A percentile compares a stretch with the other conserved stretches of the same genome.
Evolutionary conservation across 306 rosid genomes (phyloP).

Genomic region (Oemleria cerasiformis): DNA sequence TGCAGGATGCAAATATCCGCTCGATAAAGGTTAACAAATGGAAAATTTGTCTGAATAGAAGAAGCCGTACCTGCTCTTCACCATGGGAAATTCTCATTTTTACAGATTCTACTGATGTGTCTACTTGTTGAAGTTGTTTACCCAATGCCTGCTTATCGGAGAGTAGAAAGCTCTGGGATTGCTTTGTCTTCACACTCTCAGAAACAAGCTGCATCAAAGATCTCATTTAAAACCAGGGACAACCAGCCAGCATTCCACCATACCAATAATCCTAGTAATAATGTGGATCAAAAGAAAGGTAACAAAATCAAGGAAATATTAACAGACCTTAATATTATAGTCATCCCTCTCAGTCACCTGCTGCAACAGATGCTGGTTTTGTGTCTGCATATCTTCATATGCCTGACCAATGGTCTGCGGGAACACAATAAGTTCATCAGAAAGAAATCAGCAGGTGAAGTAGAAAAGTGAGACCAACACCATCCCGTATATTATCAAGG

Average conservation of each 20-base stretch:
- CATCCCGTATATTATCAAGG: not conserved
- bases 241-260: constrained; percentile 18
- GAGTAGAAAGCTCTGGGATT: constrained; percentile 51
- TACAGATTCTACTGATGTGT: constrained; percentile 50
- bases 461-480: constrained; percentile 7
- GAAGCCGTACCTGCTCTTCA: constrained; percentile 68
- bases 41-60: not conserved
- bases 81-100: constrained; percentile 50
- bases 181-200: constrained; percentile 89
- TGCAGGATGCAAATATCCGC: constrained; percentile 40
- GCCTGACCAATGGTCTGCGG: constrained; percentile 96
- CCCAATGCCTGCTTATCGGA: constrained; percentile 76
- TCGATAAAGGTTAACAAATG: constrained; percentile 11
- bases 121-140: constrained; percentile 72
- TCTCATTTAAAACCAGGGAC: constrained; percentile 18
- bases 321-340: constrained; percentile 78
- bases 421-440: constrained; percentile 25
- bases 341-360: constrained; percentile 96
- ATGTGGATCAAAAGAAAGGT: constrained; percentile 3
- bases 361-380: constrained; percentile 81
- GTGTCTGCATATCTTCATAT: constrained; percentile 99
- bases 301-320: constrained; percentile 19
- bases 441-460: not conserved
- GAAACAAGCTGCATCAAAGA: constrained; percentile 81
- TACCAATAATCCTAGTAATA: constrained; percentile 13